These are phyloP conservation scores for Yarrowia porcina DNA, from an alignment of 805 yeast species.

Conservation along the genomic window DNA sequence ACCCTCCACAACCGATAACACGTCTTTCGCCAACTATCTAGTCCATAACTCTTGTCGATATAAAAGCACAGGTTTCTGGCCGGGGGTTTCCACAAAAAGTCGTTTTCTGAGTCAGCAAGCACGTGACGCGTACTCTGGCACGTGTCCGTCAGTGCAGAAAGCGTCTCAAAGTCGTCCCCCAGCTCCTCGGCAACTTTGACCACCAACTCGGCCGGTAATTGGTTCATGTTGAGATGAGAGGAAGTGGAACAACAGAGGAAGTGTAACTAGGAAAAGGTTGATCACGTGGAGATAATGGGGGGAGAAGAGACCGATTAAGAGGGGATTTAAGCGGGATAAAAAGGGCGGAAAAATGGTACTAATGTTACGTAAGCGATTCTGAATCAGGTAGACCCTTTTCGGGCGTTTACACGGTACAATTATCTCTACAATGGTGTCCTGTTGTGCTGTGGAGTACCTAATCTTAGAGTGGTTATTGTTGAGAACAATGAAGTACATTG, in stretches of 20 bases:
- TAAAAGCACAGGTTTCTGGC: conserved; percentile 1
- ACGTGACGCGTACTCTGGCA: conserved; percentile 1
- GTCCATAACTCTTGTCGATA: not conserved
- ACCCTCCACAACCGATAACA: not conserved
- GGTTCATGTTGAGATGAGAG: not conserved
- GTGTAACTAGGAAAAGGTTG: not conserved
- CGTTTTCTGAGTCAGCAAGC: not conserved
- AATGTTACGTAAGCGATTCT: too few relatives aligned
- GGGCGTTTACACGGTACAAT: too few relatives aligned
- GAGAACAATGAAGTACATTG: too few relatives aligned
- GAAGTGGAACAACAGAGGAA: not conserved
- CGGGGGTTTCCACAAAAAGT: not conserved
- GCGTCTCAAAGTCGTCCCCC: conserved; percentile 1
- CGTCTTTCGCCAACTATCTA: not conserved
- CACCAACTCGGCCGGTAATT: conserved; percentile 16
- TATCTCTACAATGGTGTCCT: too few relatives aligned
- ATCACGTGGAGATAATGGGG: conserved; percentile 18
- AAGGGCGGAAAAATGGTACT: too few relatives aligned
- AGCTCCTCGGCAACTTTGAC: not conserved
- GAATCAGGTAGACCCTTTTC: too few relatives aligned
- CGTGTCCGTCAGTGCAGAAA: not conserved
- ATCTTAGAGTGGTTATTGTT: too few relatives aligned
- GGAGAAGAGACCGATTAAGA: too few relatives aligned
- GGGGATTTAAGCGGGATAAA: too few relatives aligned
- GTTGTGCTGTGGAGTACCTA: too few relatives aligned